These are phyloP conservation scores for Trichoderma gamsii DNA, from an alignment of 495 filamentous ascomycete genomes.

Conservation along the genomic window DNA sequence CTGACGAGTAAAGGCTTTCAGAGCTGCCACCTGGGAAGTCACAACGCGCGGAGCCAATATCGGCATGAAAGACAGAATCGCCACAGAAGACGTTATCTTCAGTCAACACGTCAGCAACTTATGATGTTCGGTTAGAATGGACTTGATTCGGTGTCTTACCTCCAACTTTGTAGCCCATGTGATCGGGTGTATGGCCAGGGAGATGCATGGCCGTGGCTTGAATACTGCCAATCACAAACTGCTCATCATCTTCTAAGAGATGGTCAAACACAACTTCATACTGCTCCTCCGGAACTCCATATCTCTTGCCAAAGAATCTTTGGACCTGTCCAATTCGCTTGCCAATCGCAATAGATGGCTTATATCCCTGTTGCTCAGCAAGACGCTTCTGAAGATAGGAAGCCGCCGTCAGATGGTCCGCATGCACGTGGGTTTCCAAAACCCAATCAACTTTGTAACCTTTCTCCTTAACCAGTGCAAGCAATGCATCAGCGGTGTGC, in stretches of 20 bases:
- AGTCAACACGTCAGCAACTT: neutral
- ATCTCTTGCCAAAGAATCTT: slow-evolving; percentile 40
- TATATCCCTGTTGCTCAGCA: slow-evolving; percentile 19
- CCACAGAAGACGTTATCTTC: slow-evolving; percentile 54
- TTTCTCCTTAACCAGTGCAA: slow-evolving; percentile 35
- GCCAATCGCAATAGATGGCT: slow-evolving; percentile 47
- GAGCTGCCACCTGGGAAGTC: slow-evolving; percentile 56
- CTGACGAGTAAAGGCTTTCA: slow-evolving; percentile 39
- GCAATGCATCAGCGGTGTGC: slow-evolving; percentile 41
- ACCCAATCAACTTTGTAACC: slow-evolving; percentile 44
- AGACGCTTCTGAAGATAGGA: slow-evolving; percentile 48
- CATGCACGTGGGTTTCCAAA: slow-evolving; percentile 57
- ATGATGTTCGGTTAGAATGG: neutral
- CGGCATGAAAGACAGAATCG: slow-evolving; percentile 54
- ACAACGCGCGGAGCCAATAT: slow-evolving; percentile 53
- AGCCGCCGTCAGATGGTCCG: slow-evolving; percentile 56
- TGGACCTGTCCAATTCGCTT: slow-evolving; percentile 50
- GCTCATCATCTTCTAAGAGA: slow-evolving; percentile 49
- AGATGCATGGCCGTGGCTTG: slow-evolving; percentile 45
- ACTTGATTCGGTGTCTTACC: slow-evolving; percentile 22
- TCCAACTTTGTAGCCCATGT: slow-evolving; percentile 54
- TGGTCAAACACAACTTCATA: slow-evolving; percentile 44
- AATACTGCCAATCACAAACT: slow-evolving; percentile 45
- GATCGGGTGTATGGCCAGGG: slow-evolving; percentile 58
- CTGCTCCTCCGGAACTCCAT: slow-evolving; percentile 38